Conservation (phyloP, 1,284 basidiomycete species). For the Wallemia hederae region DNA sequence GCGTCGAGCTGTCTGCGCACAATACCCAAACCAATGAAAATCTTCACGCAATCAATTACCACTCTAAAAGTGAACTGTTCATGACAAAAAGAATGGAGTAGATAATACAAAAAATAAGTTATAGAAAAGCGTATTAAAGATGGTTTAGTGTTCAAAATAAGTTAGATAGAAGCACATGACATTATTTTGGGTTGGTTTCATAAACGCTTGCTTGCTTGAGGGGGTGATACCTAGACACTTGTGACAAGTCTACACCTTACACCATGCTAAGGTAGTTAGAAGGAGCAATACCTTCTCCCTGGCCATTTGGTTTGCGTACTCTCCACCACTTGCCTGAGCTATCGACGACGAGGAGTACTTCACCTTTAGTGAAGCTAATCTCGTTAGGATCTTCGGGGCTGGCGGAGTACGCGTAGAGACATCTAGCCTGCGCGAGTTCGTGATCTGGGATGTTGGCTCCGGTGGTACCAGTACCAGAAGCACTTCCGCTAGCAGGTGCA, state of each 20-base stretch:
- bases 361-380: background rate
- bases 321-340: background rate
- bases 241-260: too few species aligned
- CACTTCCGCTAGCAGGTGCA: background rate
- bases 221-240: too few species aligned
- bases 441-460: background rate
- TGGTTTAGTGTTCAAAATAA: too few species aligned
- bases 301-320: background rate
- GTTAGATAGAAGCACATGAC: background rate
- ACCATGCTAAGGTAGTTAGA: background rate
- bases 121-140: too few species aligned
- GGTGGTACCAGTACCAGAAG: background rate
- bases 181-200: too few species aligned
- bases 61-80: too few species aligned
- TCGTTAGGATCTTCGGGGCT: background rate
- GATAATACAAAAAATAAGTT: too few species aligned
- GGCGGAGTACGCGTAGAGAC: background rate
- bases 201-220: too few species aligned
- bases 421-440: background rate
- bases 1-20: too few species aligned
- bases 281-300: background rate
- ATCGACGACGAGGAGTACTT: background rate
- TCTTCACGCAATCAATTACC: too few species aligned
- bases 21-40: too few species aligned
- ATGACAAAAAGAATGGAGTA: too few species aligned